Evolutionary conservation across 2,329 filamentous ascomycete species (phyloP), one percentile per base, ranked within the genome.

Genomic region (Chalara sp.): DNA sequence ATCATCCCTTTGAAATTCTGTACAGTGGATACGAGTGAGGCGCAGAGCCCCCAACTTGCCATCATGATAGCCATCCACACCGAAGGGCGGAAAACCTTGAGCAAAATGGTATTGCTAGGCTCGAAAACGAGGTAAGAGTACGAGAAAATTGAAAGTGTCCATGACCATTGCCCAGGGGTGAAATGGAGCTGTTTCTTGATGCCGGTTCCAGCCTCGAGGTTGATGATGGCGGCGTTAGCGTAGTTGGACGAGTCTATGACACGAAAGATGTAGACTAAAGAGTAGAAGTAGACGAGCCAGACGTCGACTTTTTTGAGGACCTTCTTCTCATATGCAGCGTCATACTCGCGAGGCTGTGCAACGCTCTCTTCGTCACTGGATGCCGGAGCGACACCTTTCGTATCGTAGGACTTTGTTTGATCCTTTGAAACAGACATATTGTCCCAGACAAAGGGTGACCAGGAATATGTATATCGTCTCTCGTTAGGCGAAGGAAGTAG

Each of bases 171-270:
- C 0, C 58, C 59, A 1, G 65, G 46, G 33, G 46, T 60, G 8
- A 70, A 55, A 29, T 61, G 50, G 4, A 71, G 65, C 49, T 70
- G 61, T 51, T 65, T 65, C 50, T 71, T 71, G 53, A 71, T 70
- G 29, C 66, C 66, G 4, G 66, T 68, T 21, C 68, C 67, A 29
- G 62, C 54, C 55, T 70, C 68, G 28, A 70, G 61, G 47, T 70
- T 70, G 60, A 70, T 70, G 46, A 71, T 71, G 8, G 68, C 68
- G 1, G 68, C 66, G 29, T 70, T 71, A 11, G 68, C 63, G 53
- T 68, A 69, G 51, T 71, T 71, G 43, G 59, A 62, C 4, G 65
- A 68, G 56, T 70, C 67, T 30, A 71, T 69, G 41, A 69, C 66
- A 2, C 66, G 63, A 52, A 71, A 68, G 35, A 71, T 60, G 48